Conservation (phyloP, 495 filamentous ascomycete species). For the Podospora comata region DNA sequence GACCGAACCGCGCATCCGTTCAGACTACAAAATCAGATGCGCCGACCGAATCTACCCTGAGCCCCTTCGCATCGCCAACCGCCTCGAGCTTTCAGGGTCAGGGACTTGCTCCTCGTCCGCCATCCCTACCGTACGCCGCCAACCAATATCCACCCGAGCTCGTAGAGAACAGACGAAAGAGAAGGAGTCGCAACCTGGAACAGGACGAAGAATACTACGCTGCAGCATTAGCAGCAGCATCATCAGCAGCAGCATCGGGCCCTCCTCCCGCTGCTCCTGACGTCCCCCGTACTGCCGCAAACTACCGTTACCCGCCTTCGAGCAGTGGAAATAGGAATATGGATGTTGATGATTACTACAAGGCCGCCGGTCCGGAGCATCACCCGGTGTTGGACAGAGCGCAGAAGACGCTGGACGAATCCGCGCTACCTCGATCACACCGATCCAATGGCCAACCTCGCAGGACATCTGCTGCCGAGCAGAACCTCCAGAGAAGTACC, state of each 20-base stretch:
- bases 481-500: conserved; percentile 26
- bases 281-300: conserved; percentile 55
- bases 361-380: conserved; percentile 30
- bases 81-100: conserved; percentile 45
- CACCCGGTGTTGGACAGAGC: conserved; percentile 35
- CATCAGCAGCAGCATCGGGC: conserved; percentile 15
- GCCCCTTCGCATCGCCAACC: conserved; percentile 50
- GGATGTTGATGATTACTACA: conserved; percentile 42
- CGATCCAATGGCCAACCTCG: conserved; percentile 27
- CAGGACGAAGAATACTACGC: conserved; percentile 29
- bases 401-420: conserved; percentile 31
- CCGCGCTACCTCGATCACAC: conserved; percentile 26
- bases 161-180: conserved; percentile 36
- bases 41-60: conserved; percentile 50
- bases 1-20: conserved; percentile 40
- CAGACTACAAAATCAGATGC: conserved; percentile 48
- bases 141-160: conserved; percentile 46
- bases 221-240: background rate
- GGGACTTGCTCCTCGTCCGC: conserved; percentile 49
- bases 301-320: conserved; percentile 52
- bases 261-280: conserved; percentile 55
- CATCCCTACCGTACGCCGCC: conserved; percentile 46
- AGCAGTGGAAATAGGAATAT: conserved; percentile 39
- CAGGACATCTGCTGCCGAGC: conserved; percentile 33
- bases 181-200: conserved; percentile 35